Evolutionary conservation across 2,329 filamentous ascomycete species (phyloP), one percentile per base, ranked within the genome.

Genomic region (Ophiobolus disseminans): DNA sequence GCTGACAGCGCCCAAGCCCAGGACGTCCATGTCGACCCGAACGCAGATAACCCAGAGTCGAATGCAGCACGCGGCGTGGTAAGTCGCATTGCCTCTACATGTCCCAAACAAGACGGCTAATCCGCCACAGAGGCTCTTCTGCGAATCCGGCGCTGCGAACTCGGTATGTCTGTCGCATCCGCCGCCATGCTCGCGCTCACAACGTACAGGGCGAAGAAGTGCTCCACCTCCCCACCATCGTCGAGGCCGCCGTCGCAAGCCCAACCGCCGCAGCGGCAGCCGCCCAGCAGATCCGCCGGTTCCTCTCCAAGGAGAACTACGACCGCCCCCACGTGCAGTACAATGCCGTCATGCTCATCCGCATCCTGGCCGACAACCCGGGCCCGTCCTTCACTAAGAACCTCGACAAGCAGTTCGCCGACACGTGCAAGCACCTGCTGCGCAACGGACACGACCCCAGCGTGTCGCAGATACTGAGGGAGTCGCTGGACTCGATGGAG

Each of bases 261-360:
- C 93, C 94, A 7, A 78, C 80, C 37, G 94, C 94, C 5, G 92
- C 93, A 19, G 85, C 87, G 57, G 89, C 92, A 64, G 90, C 90
- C 62, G 91, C 91, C 40, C 79, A 84, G 58, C 80, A 88, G 58
- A 90, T 97, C 68, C 88, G 90, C 69, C 92, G 90, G 72, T 93
- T 87, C 71, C 79, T 99, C 50, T 82, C 85, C 62, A 87, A 86
- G 58, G 88, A 92, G 36, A 86, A 90, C 74, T 80, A 75, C 57
- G 69, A 69, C 25, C 75, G 79, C 35, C 85, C 90, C 8, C 86
- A 89, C 63, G 86, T 87, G 60, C 93, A 97, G 74, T 97, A 97
- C 81, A 97, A 97, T 76, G 88, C 91, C 55, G 86, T 97, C 66
- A 97, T 97, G 94, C 83, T 99, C 46, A 81, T 95, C 60, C 88